Evolutionary conservation across 2,329 filamentous ascomycete genomes (phyloP), one percentile per base, ranked within the genome.

Genomic region (Lecanosticta acicola): DNA sequence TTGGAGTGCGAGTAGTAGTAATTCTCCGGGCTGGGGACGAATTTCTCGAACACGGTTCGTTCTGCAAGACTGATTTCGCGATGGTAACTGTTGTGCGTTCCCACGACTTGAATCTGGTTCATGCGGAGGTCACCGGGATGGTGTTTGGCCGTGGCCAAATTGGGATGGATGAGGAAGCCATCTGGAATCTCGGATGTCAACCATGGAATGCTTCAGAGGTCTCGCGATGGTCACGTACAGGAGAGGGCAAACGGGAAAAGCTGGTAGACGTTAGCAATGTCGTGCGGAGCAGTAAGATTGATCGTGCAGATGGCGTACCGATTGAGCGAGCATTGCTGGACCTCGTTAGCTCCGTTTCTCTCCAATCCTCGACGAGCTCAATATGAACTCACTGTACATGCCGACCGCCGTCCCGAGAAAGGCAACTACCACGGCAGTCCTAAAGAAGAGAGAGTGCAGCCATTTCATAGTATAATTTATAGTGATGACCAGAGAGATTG

Each of bases 71-170:
- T 63, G 18, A 71, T 61, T 50, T 76, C 73, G 32, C 68, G 64
- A 49, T 77, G 73, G 58, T 76, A 77, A 50, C 68, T 72, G 59
- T 76, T 76, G 57, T 76, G 73, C 0, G 73, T 74, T 51, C 73
- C 73, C 32, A 75, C 60, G 34, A 76, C 68, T 54, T 76, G 73
- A 38, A 76, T 70, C 38, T 76, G 71, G 57, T 76, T 76, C 63
- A 77, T 69, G 41, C 71, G 72, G 41, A 75, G 57, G 9, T 55
- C 42, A 16, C 32, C 39, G 19, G 17, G 38, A 13, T 50, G 44
- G 39, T 41, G 41, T 19, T 55, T 39, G 21, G 39, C 35, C 4
- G 39, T 26, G 21, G 17, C 47, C 26, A 34, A 40, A 13, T 24
- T 39, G 20, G 44, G 13, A 5, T 39, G 40, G 19, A 32, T 17